Base-by-base conservation (phyloP, 139 green algal genomes). In the Micromonas pusilla region DNA sequence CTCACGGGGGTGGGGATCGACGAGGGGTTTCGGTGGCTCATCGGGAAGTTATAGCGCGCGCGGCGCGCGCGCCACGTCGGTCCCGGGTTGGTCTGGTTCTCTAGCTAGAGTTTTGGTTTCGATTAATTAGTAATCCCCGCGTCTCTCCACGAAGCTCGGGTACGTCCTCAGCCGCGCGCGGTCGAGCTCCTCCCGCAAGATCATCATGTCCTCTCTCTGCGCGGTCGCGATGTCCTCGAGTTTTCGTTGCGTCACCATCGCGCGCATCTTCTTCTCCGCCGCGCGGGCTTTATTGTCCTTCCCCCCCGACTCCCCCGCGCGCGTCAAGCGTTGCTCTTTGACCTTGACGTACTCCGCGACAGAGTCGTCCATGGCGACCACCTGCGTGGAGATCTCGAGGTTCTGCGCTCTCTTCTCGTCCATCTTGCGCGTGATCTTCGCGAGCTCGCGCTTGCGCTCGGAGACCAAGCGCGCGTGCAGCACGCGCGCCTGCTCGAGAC, bases 191-290 rank as follows among this genome's bases (percentile, higher is more conserved):
- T 39, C 33, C 0, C 77, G 52, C 57, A 91, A 78, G 30, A 82
- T 62, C n/a, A 52, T 70, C 70, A 90, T 70, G 70, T 90, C 83
- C 9, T 81, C 77, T 32, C 71, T 67, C 79, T 92, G 88, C 33
- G 84, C 78, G 31, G 78, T 38, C 23, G 86, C 82, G 60, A 92
- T 90, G 77, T 92, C 86, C 76, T 84, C 83, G 1, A 92, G 80
- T 81, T 85, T 87, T 77, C 86, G 83, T 32, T 88, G 78, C 1
- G 88, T 89, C 31, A 90, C 86, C 9, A 70, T 13, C 16, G 70
- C 30, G 26, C 23, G 70, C 70, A 77, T 52, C 16, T 70, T 68
- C 9, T 39, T 57, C 77, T 77, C 33, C n/a, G 52, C 73, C 23
- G 34, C 75, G 33, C 19, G 13, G 33, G 28, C 62, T 31, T 21